These are phyloP conservation scores for Mallotus japonicus DNA, from an alignment of 441 rosid genomes.

Conservation along the genomic window DNA sequence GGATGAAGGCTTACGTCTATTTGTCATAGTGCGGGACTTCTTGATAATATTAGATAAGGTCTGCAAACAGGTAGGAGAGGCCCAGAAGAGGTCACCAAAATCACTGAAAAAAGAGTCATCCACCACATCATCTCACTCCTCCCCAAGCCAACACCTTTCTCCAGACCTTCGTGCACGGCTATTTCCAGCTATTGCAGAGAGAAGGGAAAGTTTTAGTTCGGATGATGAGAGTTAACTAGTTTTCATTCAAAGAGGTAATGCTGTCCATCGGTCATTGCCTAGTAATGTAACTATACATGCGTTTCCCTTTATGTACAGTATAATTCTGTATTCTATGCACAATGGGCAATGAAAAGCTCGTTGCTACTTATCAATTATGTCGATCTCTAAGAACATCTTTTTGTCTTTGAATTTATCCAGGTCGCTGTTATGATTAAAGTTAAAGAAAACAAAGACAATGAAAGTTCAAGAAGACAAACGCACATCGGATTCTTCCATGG, in stretches of 20 bases:
- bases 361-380: neutral
- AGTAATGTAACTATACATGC: neutral
- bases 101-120: conserved; percentile 51
- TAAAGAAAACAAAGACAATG: neutral
- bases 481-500: neutral
- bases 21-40: conserved; percentile 74
- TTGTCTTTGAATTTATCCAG: neutral
- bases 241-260: conserved; percentile 9
- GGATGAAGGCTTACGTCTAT: conserved; percentile 90
- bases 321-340: neutral
- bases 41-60: conserved; percentile 79
- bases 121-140: conserved; percentile 48
- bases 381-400: neutral
- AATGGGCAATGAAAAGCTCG: neutral
- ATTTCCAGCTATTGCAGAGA: conserved; percentile 71
- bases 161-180: conserved; percentile 53
- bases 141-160: conserved; percentile 39
- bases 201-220: conserved; percentile 37
- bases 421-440: neutral
- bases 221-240: conserved; percentile 33
- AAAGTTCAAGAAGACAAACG: too few relatives aligned
- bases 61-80: conserved; percentile 71
- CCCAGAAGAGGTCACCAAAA: conserved; percentile 42
- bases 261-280: conserved; percentile 8
- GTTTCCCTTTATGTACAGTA: neutral